phyloP scores from a whole-genome alignment of 306 rosid genomes.

The Prunus fruticosa region DNA sequence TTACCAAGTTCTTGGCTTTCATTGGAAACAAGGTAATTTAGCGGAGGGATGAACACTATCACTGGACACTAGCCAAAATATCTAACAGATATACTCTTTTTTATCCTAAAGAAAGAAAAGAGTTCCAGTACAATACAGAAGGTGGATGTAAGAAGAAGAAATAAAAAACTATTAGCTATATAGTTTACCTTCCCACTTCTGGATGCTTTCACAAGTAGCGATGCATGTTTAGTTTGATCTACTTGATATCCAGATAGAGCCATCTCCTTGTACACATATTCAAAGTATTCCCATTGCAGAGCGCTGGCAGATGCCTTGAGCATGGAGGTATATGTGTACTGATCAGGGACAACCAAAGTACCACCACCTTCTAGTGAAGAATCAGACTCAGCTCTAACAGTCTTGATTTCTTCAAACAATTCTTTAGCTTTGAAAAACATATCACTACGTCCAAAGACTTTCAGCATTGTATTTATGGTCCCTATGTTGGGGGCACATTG shows the following conservation, averaged over 20 bases:
- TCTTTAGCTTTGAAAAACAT: slow-evolving; percentile 80
- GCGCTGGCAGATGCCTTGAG: slow-evolving; percentile 78
- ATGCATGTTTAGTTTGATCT: slow-evolving; percentile 60
- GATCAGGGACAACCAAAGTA: slow-evolving; percentile 46
- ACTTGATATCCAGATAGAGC: slow-evolving; percentile 60
- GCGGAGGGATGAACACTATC: neutral
- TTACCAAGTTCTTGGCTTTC: no score
- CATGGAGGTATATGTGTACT: slow-evolving; percentile 65
- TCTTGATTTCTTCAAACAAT: slow-evolving; percentile 70
- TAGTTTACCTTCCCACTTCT: slow-evolving; percentile 78
- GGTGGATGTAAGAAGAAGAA: neutral
- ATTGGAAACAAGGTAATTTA: no score
- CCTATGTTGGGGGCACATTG: slow-evolving; percentile 74
- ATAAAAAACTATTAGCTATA: neutral
- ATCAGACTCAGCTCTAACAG: slow-evolving; percentile 36
- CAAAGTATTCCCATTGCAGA: slow-evolving; percentile 96
- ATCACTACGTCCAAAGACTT: slow-evolving; percentile 69
- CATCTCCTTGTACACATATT: slow-evolving; percentile 85
- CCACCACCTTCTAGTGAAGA: slow-evolving; percentile 21
- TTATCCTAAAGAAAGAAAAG: neutral
- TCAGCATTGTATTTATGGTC: slow-evolving; percentile 76
- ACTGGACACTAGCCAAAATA: neutral
- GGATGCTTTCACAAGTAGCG: slow-evolving; percentile 69
- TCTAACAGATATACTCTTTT: neutral
- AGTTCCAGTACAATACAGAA: neutral